Percentiles rank a stretch among this genome's conserved stretches.
Conservation (phyloP, 1,284 basidiomycete genomes). For the Coniferiporia sulphurascens region DNA sequence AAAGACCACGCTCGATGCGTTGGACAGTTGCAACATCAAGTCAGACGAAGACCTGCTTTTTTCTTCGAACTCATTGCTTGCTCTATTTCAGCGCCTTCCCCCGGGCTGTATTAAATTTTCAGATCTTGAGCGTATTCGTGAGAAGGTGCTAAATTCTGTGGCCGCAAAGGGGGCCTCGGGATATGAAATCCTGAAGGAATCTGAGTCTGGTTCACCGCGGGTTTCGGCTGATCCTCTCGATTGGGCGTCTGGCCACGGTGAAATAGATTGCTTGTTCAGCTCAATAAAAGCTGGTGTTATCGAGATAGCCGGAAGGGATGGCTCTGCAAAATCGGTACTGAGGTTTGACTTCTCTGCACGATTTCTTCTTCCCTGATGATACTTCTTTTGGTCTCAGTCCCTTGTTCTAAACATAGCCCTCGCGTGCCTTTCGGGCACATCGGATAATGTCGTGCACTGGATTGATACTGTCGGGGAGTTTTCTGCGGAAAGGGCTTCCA, state of each 20-base stretch:
- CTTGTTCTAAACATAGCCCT: slow-evolving; percentile 55
- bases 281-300: slow-evolving; percentile 43
- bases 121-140: slow-evolving; percentile 40
- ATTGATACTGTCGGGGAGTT: slow-evolving; percentile 69
- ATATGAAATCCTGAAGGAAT: slow-evolving; percentile 34
- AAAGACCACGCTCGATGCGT: slow-evolving; percentile 23
- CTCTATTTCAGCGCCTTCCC: slow-evolving; percentile 45
- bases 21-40: slow-evolving; percentile 42
- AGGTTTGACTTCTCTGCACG: slow-evolving; percentile 5
- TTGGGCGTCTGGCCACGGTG: slow-evolving; percentile 34
- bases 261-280: slow-evolving; percentile 47
- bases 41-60: slow-evolving; percentile 59
- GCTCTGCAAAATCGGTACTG: slow-evolving; percentile 59
- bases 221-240: background rate
- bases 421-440: slow-evolving; percentile 39
- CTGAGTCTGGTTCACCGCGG: slow-evolving; percentile 22
- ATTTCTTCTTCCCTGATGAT: background rate
- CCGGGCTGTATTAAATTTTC: slow-evolving; percentile 40
- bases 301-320: slow-evolving; percentile 59
- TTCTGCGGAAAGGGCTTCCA: slow-evolving; percentile 43
- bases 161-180: slow-evolving; percentile 41
- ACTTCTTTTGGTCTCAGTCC: slow-evolving; percentile 33
- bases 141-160: slow-evolving; percentile 34
- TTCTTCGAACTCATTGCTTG: slow-evolving; percentile 36
- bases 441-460: slow-evolving; percentile 48